These are phyloP conservation scores for Macrolepiota fuliginosa DNA, from an alignment of 768 basidiomycete species.

Conservation along the genomic window DNA sequence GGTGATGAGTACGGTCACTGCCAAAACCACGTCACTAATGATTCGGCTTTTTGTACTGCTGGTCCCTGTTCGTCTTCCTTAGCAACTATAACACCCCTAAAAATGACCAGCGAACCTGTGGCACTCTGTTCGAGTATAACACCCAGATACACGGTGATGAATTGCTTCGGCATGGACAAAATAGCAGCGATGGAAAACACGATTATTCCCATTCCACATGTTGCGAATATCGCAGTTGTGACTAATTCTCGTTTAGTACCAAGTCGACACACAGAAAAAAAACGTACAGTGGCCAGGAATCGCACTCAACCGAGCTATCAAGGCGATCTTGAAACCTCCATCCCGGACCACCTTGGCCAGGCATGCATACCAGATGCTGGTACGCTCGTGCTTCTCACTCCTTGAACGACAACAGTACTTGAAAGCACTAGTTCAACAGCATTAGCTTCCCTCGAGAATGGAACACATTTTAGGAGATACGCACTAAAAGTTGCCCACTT, in stretches of 20 bases:
- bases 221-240: conserved; percentile 84
- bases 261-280: neutral
- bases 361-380: conserved; percentile 57
- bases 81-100: neutral
- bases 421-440: conserved; percentile 57
- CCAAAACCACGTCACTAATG: conserved; percentile 69
- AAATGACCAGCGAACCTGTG: conserved; percentile 23
- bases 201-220: conserved; percentile 84
- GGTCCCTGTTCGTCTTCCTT: conserved; percentile 22
- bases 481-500: conserved; percentile 86
- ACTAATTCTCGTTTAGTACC: conserved; percentile 39
- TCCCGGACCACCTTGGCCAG: conserved; percentile 72
- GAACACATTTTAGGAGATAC: conserved; percentile 28
- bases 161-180: conserved; percentile 86
- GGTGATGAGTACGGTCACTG: conserved; percentile 68
- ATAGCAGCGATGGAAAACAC: conserved; percentile 78
- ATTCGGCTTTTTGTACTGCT: conserved; percentile 51
- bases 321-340: conserved; percentile 83
- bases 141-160: conserved; percentile 89
- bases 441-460: conserved; percentile 9
- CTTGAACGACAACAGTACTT: conserved; percentile 73
- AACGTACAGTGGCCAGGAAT: conserved; percentile 83
- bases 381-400: conserved; percentile 70
- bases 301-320: conserved; percentile 75
- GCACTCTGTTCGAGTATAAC: conserved; percentile 63